Evolutionary conservation across 495 filamentous ascomycete genomes (phyloP).

Genomic region (Penicillium simplicissimum): DNA sequence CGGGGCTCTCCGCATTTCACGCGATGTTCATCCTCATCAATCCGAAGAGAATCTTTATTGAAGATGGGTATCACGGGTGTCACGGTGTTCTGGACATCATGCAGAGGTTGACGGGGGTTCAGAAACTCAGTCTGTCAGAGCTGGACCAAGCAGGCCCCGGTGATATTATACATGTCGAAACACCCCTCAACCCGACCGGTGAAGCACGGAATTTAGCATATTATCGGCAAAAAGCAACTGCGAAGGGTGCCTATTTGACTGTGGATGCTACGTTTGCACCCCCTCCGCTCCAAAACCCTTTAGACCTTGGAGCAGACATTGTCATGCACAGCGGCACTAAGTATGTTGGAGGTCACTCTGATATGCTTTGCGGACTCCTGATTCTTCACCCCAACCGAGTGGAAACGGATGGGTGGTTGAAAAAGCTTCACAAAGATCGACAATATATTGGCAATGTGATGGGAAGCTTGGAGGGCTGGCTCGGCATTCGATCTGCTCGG

Average conservation of each 20-base stretch:
- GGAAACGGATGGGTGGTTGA: conserved; percentile 49
- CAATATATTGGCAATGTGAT: conserved; percentile 76
- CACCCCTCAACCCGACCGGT: conserved; percentile 85
- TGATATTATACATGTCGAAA: conserved; percentile 87
- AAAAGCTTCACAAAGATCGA: conserved; percentile 61
- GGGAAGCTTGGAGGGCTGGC: conserved; percentile 88
- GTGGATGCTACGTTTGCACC: conserved; percentile 92
- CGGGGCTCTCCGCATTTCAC: conserved; percentile 86
- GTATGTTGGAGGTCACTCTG: conserved; percentile 93
- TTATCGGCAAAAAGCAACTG: conserved; percentile 69
- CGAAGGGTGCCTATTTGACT: conserved; percentile 65
- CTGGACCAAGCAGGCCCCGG: conserved; percentile 61
- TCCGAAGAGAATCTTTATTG: conserved; percentile 74
- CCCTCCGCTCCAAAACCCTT: conserved; percentile 84
- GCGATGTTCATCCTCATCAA: conserved; percentile 73
- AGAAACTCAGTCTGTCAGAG: conserved; percentile 62
- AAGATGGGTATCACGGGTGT: conserved; percentile 85
- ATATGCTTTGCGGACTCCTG: conserved; percentile 84
- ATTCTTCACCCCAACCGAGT: conserved; percentile 50
- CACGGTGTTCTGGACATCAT: conserved; percentile 75
- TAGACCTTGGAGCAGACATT: conserved; percentile 71
- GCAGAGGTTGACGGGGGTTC: conserved; percentile 63
- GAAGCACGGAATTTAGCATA: conserved; percentile 66
- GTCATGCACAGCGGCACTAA: conserved; percentile 92
- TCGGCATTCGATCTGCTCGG: conserved; percentile 77